Percentiles rank a stretch among this genome's conserved stretches.
Evolutionary conservation across 495 filamentous ascomycete species (phyloP).

Genomic region (Xylaria nigripes): DNA sequence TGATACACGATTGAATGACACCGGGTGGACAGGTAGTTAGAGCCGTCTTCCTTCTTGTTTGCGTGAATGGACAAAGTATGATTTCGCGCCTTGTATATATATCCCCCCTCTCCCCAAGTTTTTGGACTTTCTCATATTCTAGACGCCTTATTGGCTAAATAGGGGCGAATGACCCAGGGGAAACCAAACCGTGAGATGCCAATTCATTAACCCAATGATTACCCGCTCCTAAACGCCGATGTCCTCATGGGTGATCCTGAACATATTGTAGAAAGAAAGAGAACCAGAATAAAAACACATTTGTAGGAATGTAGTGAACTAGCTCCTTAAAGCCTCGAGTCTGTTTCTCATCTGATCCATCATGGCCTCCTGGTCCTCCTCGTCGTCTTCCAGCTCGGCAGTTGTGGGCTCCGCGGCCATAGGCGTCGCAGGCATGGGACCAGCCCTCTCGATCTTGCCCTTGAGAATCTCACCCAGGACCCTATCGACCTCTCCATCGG

Average conservation of each 20-base stretch:
- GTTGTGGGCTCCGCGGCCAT: constrained; percentile 41
- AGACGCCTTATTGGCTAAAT: background rate
- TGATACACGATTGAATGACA: too few species aligned
- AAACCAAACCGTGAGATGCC: constrained; percentile 9
- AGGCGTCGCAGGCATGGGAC: constrained; percentile 45
- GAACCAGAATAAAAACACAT: background rate
- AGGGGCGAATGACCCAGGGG: background rate
- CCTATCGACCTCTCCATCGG: constrained; percentile 86
- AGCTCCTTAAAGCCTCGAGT: constrained; percentile 88
- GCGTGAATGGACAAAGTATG: background rate
- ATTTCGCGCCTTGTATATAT: constrained; percentile 16
- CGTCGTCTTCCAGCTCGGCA: constrained; percentile 56
- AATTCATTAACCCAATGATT: constrained; percentile 11
- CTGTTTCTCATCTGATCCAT: constrained; percentile 89
- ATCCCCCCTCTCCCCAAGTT: background rate
- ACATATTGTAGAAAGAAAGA: background rate
- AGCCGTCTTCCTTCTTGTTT: background rate
- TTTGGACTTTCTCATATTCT: background rate
- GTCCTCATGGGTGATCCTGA: constrained; percentile 1
- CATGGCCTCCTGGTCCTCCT: constrained; percentile 78
- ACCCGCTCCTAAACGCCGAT: constrained; percentile 24
- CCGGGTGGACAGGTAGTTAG: too few species aligned
- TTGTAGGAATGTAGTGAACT: background rate
- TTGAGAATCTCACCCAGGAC: constrained; percentile 82
- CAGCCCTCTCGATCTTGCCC: constrained; percentile 64